Conservation (phyloP, 2,329 filamentous ascomycete species). For the Colletotrichum chlorophyti region DNA sequence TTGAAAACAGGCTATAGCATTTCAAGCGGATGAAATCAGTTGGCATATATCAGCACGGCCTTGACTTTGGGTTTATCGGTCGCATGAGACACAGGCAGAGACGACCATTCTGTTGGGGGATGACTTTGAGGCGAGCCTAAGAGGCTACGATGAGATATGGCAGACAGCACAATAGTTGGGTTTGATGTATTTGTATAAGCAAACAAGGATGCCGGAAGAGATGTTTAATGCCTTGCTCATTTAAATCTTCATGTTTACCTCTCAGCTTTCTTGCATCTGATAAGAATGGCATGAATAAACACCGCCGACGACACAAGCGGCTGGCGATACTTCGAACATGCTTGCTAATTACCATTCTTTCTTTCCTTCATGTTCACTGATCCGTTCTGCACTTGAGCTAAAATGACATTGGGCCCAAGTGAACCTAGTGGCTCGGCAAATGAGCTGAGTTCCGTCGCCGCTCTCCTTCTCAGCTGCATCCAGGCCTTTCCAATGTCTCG, state of each 20-base stretch:
- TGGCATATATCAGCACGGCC: conserved; percentile 4
- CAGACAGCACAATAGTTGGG: conserved; percentile 6
- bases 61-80: background rate
- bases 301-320: too few species aligned
- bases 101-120: conserved; percentile 9
- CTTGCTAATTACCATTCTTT: too few species aligned
- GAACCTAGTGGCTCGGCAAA: too few species aligned
- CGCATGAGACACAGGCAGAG: background rate
- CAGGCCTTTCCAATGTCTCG: too few species aligned
- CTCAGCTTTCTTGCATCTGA: too few species aligned
- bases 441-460: too few species aligned
- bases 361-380: background rate
- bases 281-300: too few species aligned
- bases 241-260: too few species aligned
- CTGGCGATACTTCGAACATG: too few species aligned
- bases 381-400: too few species aligned
- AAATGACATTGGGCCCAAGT: too few species aligned
- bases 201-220: background rate
- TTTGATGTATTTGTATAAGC: conserved; percentile 6
- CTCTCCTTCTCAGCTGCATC: too few species aligned
- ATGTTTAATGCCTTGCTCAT: background rate
- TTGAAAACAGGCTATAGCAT: background rate
- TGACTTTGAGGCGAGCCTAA: background rate
- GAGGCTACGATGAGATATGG: background rate
- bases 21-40: background rate